Evolutionary conservation across 352 stramenopile genomes (phyloP).

Genomic region (Peronospora tabacina): DNA sequence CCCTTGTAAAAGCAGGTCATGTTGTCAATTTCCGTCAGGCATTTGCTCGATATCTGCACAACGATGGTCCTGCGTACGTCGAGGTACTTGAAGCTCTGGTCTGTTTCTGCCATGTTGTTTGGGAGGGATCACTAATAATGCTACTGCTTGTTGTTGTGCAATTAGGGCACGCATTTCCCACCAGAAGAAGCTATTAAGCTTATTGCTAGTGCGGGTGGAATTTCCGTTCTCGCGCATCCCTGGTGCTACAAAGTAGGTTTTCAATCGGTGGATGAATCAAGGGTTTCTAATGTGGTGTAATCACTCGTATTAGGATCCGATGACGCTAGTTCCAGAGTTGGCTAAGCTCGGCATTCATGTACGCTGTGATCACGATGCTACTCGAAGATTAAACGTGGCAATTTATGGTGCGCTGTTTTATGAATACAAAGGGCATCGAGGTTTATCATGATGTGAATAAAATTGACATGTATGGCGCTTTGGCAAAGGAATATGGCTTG

Average conservation of each 20-base stretch:
- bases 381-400: background rate
- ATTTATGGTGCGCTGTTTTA: slow-evolving; percentile 1
- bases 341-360: slow-evolving; percentile 73
- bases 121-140: background rate
- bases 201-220: slow-evolving; percentile 66
- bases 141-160: slow-evolving; percentile 1
- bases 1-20: slow-evolving; percentile 64
- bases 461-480: slow-evolving; percentile 71
- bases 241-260: slow-evolving; percentile 73
- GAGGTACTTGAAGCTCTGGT: slow-evolving; percentile 34
- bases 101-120: background rate
- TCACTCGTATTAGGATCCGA: slow-evolving; percentile 37
- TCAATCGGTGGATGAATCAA: background rate
- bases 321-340: slow-evolving; percentile 58
- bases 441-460: slow-evolving; percentile 77
- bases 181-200: slow-evolving; percentile 83
- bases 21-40: slow-evolving; percentile 74
- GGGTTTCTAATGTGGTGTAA: background rate
- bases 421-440: slow-evolving; percentile 48
- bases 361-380: background rate
- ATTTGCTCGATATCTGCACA: slow-evolving; percentile 75
- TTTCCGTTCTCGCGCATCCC: slow-evolving; percentile 78
- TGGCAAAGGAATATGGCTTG: slow-evolving; percentile 65
- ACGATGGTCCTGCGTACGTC: slow-evolving; percentile 76
- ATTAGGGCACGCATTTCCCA: slow-evolving; percentile 69